Conservation (phyloP, 2,329 filamentous ascomycete species). For the Ciborinia camelliae region DNA sequence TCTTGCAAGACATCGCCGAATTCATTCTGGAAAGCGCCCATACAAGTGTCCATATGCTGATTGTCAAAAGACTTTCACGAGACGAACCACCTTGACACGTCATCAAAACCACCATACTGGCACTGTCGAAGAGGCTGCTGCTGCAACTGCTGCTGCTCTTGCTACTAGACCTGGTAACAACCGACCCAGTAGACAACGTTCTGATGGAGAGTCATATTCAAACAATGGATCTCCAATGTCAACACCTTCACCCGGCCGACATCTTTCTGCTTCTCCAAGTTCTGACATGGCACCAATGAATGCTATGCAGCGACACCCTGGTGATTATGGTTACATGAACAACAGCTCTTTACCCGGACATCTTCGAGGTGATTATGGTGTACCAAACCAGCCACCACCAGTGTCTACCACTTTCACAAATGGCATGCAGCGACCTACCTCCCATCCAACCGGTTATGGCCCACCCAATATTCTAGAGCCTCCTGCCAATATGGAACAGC, state of each 20-base stretch:
- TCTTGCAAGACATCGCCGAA: slow-evolving; percentile 85
- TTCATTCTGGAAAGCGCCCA: slow-evolving; percentile 90
- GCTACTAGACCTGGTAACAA: slow-evolving; percentile 47
- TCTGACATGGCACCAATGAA: slow-evolving; percentile 69
- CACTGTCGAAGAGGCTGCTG: slow-evolving; percentile 89
- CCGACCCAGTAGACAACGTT: slow-evolving; percentile 53
- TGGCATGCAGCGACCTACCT: slow-evolving; percentile 62
- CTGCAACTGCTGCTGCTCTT: slow-evolving; percentile 80
- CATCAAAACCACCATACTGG: slow-evolving; percentile 96
- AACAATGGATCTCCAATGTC: slow-evolving; percentile 71
- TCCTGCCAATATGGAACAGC: slow-evolving; percentile 68
- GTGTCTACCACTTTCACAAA: slow-evolving; percentile 55
- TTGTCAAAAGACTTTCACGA: slow-evolving; percentile 97
- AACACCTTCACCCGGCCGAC: slow-evolving; percentile 78
- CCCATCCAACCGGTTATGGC: slow-evolving; percentile 79
- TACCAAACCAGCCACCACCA: slow-evolving; percentile 56
- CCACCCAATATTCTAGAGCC: slow-evolving; percentile 70
- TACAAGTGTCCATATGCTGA: slow-evolving; percentile 98
- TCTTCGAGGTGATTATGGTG: slow-evolving; percentile 61
- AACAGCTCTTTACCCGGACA: slow-evolving; percentile 79
- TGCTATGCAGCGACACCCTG: slow-evolving; percentile 51
- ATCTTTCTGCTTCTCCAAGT: slow-evolving; percentile 74
- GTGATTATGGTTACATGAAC: slow-evolving; percentile 72
- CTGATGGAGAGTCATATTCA: slow-evolving; percentile 68
- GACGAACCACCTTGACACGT: slow-evolving; percentile 88